These are phyloP conservation scores for Claviceps maximensis DNA, from an alignment of 2,329 filamentous ascomycete genomes.

Conservation along the genomic window DNA sequence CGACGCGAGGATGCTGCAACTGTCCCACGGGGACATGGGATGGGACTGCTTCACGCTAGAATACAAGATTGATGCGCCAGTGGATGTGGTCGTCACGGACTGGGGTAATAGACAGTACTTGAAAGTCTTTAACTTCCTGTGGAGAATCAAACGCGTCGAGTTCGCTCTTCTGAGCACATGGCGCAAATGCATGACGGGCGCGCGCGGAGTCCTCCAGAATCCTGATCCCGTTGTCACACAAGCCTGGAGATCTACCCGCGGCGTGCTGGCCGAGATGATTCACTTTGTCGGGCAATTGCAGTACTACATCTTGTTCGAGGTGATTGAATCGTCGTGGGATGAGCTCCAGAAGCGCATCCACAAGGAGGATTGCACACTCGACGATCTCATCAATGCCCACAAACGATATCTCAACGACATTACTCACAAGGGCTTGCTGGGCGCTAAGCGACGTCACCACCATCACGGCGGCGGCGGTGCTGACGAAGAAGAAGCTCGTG, in stretches of 20 bases:
- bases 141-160: constrained; percentile 95
- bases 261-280: constrained; percentile 90
- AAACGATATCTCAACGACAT: constrained; percentile 84
- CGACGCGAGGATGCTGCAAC: constrained; percentile 95
- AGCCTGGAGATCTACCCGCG: constrained; percentile 84
- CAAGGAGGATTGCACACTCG: constrained; percentile 78
- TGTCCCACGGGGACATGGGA: constrained; percentile 91
- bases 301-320: constrained; percentile 97
- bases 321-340: constrained; percentile 93
- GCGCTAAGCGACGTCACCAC: constrained; percentile 40
- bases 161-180: constrained; percentile 85
- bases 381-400: constrained; percentile 89
- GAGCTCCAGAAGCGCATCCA: constrained; percentile 72
- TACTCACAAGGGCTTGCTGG: constrained; percentile 88
- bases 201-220: constrained; percentile 75
- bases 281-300: constrained; percentile 95
- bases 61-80: constrained; percentile 93
- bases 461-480: constrained; percentile 20
- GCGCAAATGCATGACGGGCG: constrained; percentile 91
- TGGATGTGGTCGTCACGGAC: constrained; percentile 93
- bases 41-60: constrained; percentile 99
- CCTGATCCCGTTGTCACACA: constrained; percentile 54
- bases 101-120: constrained; percentile 94
- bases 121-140: constrained; percentile 98
- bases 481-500: constrained; percentile 42